These are phyloP conservation scores for Artemisia annua DNA, from an alignment of 129 eudicot genomes.

Conservation along the genomic window DNA sequence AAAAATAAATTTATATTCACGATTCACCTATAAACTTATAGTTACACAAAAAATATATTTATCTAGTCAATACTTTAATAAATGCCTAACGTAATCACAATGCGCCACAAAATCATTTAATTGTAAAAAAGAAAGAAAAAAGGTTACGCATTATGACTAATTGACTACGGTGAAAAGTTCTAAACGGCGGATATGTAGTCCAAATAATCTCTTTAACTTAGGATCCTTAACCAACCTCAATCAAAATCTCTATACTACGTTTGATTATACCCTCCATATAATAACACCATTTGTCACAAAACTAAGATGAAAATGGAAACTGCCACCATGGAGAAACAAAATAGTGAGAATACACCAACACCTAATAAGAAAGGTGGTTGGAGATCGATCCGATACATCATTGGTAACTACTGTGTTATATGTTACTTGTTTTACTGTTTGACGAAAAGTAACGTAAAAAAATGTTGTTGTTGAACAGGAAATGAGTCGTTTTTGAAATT, in stretches of 20 bases:
- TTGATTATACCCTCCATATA: too few species aligned
- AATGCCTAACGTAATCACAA: too few species aligned
- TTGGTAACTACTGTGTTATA: conserved; percentile 38
- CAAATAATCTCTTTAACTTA: neutral
- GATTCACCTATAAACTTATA: too few species aligned
- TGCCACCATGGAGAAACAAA: conserved; percentile 24
- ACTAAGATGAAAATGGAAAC: conserved; percentile 27
- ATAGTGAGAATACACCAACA: neutral
- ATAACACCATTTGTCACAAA: neutral
- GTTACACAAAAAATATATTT: too few species aligned
- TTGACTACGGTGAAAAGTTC: conserved; percentile 2
- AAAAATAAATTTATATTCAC: too few species aligned
- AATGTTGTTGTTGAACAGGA: conserved; percentile 28
- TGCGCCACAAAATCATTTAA: neutral
- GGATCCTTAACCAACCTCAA: conserved; percentile 31
- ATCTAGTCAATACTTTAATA: too few species aligned
- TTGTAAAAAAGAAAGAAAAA: neutral
- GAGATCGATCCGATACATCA: conserved; percentile 60
- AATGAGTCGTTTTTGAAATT: conserved; percentile 70
- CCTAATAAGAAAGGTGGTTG: conserved; percentile 54
- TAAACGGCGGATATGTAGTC: conserved; percentile 10
- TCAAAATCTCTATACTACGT: neutral
- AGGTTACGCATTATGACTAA: too few species aligned
- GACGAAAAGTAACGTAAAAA: neutral
- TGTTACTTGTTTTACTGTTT: neutral